phyloP scores from a whole-genome alignment of 1,284 basidiomycete species.

The Boletus semigastroideus region DNA sequence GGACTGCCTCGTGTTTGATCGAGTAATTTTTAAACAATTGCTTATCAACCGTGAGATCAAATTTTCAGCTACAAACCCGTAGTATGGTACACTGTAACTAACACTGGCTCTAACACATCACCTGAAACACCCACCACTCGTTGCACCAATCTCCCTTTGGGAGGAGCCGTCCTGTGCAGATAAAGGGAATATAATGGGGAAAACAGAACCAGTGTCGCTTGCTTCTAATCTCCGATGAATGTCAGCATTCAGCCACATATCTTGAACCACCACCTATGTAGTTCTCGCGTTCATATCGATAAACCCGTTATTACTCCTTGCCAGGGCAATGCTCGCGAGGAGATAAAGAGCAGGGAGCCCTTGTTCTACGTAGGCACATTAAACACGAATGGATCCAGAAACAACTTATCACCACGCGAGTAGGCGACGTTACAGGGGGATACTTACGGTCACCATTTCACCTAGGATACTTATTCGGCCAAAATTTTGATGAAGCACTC shows the following conservation, averaged over 20 bases:
- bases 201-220: conserved; percentile 2
- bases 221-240: conserved; percentile 19
- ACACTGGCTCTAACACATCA: no score
- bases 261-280: conserved; percentile 16
- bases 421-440: conserved; percentile 7
- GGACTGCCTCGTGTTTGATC: conserved; percentile 24
- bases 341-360: conserved; percentile 9
- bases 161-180: not conserved
- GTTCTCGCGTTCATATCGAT: conserved; percentile 35
- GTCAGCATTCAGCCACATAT: not conserved
- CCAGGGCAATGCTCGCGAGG: conserved; percentile 2
- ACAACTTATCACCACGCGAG: not conserved
- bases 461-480: conserved; percentile 1
- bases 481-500: conserved; percentile 14
- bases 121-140: not conserved
- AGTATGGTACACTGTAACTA: no score
- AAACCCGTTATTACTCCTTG: conserved; percentile 15
- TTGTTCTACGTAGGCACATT: conserved; percentile 20
- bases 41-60: not conserved
- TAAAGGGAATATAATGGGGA: conserved; percentile 12
- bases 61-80: no score
- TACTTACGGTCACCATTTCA: conserved; percentile 9
- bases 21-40: conserved; percentile 1
- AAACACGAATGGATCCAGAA: not conserved
- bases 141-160: not conserved